Base-by-base conservation (phyloP, 768 basidiomycete genomes). In the Grammothele lineata region DNA sequence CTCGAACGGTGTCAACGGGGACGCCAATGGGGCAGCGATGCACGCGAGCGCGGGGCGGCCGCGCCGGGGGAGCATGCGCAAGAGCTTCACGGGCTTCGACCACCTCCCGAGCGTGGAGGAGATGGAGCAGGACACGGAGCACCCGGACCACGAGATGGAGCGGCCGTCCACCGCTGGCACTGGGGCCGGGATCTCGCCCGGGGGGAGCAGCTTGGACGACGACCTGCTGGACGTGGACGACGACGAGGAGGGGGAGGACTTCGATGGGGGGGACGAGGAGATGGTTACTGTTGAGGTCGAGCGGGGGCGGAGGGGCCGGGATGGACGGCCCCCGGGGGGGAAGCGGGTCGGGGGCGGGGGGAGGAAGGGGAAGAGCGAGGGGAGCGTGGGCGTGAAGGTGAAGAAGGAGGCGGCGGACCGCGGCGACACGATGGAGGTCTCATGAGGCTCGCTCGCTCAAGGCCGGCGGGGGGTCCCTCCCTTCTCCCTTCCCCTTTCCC, bases 51-150 rank as follows among this genome's bases (percentile, higher is more conserved):
- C 14, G 53, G 51, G 53, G 47, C 40, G 43, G 48, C 51, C 48
- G 53, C 58, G 52, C 45, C 56, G 45, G 48, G 53, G 43, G 54
- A 50, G 47, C 47, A 36, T 40, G 42, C 50, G 50, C 21, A 50
- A 47, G 50, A 48, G 44, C 54, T 60, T 61, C 54, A 19, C 47
- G 30, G 57, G 60, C 37, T 59, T 59, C 48, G 58, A 14, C 9
- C 8, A 55, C 56, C 50, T 63, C 33, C 57, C 58, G 50, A 62
- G 51, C 45, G 61, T 67, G 56, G 64, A 60, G 38, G 64, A 62
- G 51, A 60, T 62, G 62, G 65, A 62, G 26, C 53, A 54, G 53
- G 58, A 57, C 45, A 43, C 48, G 50, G 48, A 51, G 39, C 48
- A 49, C 34, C 11, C 12, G 40, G 52, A 53, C 40, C 46, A 18